Percentiles rank a stretch among this genome's conserved stretches.
Conservation (phyloP, 2,329 filamentous ascomycete genomes). For the Pochonia chlamydosporia region DNA sequence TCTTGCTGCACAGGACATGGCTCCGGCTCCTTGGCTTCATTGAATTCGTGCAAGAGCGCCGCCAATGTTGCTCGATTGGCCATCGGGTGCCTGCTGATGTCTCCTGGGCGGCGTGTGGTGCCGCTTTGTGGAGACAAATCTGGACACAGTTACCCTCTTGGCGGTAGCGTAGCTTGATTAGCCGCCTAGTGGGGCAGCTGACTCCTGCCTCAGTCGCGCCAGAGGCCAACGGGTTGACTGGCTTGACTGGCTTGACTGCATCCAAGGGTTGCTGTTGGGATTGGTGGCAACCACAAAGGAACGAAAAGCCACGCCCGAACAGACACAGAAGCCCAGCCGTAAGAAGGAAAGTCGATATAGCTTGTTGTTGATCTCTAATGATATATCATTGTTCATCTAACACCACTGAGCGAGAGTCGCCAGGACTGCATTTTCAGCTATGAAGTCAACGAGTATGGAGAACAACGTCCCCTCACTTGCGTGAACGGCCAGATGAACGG, state of each 20-base stretch:
- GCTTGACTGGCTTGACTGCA: too few species aligned
- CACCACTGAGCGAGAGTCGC: not conserved
- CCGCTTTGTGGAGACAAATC: not conserved
- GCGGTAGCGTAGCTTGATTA: slow-evolving; percentile 3
- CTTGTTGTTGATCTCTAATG: not conserved
- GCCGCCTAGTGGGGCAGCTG: slow-evolving; percentile 26
- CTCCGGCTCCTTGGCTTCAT: too few species aligned
- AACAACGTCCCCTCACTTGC: too few species aligned
- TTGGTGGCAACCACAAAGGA: not conserved
- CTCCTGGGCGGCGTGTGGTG: too few species aligned
- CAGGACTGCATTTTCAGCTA: not conserved
- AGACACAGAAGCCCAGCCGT: not conserved
- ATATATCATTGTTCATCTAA: too few species aligned
- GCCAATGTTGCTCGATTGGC: too few species aligned
- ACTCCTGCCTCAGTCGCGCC: slow-evolving; percentile 16
- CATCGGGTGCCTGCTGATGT: too few species aligned
- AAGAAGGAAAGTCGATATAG: not conserved
- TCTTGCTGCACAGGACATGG: too few species aligned
- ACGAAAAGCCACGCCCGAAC: slow-evolving; percentile 16
- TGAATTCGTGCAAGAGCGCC: too few species aligned
- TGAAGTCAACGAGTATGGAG: not conserved
- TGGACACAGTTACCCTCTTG: not conserved
- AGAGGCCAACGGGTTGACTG: too few species aligned
- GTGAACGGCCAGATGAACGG: too few species aligned
- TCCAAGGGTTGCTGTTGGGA: not conserved